Evolutionary conservation across 495 filamentous ascomycete species (phyloP), one percentile per base, ranked within the genome.

Genomic region (Neurospora tetraspora): DNA sequence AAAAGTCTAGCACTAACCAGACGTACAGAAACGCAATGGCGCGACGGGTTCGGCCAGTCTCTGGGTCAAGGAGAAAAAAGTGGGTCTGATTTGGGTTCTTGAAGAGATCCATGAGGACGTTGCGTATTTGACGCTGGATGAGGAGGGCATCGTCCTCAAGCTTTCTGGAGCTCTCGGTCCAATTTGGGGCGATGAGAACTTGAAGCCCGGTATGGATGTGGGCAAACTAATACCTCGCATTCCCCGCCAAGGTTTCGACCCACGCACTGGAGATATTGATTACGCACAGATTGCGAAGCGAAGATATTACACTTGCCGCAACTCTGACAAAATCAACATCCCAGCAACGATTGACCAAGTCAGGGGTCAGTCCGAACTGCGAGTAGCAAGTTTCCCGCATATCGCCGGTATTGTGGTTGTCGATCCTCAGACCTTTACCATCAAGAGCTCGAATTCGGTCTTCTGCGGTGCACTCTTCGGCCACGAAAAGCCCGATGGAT

Each of bases 21-120:
- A n/a, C 27, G n/a, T 5, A 73, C 89, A 92, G 81, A 99, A 98
- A 80, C 90, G 94, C 70, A 96, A 99, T 79, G 96, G 96, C 9
- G 87, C 90, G 20, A 94, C 90, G 1, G 96, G 96, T 2, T 92
- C 94, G 42, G 96, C 96, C 42, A 98, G 94, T 79, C 84, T 99
- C 39, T 99, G 96, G 96, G 96, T 98, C 0, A 98, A 98, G 84
- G 96, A 99, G 81, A 99, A 99, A 79, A 88, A 89, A 59, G 92
- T 94, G 65, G 94, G 94, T 8, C 80, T 99, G 69, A 98, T 99
- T 70, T 99, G 96, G 96, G 96, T 99, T 18, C 79, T 99, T 5
- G 96, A 99, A 81, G 96, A 99, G 81, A 98, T 99, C 70, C 93
- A 93, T 71, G 96, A 99, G 83, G 94, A 99, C 78, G 89, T 95